Percentiles rank a stretch among this genome's conserved stretches.
Evolutionary conservation across 257 asterid genomes (phyloP).

Genomic region (Salvia hispanica): DNA sequence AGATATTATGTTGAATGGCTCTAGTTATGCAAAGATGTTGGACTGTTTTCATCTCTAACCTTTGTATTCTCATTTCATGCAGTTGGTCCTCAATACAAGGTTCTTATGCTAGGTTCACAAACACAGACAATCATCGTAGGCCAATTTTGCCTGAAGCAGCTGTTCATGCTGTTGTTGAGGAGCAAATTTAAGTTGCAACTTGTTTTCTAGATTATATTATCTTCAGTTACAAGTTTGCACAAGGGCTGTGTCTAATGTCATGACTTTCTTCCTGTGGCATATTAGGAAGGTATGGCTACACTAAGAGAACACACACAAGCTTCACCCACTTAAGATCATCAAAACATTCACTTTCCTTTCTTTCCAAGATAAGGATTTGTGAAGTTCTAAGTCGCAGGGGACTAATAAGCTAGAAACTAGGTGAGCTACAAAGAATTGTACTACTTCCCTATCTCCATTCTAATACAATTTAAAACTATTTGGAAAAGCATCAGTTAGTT

Average conservation of each 20-base stretch:
- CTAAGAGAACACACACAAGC: conserved; percentile 2
- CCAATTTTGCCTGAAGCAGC: conserved; percentile 88
- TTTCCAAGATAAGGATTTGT: conserved; percentile 17
- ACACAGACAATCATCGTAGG: conserved; percentile 78
- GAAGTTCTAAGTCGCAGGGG: conserved; percentile 7
- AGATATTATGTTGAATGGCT: conserved; percentile 9
- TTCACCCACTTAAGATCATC: conserved; percentile 1
- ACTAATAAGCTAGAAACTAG: conserved; percentile 14
- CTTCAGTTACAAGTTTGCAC: conserved; percentile 18
- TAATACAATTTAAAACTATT: not conserved
- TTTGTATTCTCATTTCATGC: conserved; percentile 35
- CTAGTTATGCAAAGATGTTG: conserved; percentile 14
- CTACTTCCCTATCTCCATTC: not conserved
- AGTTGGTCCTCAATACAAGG: conserved; percentile 80
- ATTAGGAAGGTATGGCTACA: not conserved
- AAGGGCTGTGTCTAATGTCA: not conserved
- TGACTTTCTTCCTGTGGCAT: not conserved
- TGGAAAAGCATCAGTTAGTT: conserved; percentile 8
- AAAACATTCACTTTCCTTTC: not conserved
- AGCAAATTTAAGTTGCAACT: conserved; percentile 72
- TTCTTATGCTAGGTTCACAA: conserved; percentile 82
- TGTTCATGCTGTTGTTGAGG: conserved; percentile 97
- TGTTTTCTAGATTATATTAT: conserved; percentile 5
- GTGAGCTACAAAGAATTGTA: conserved; percentile 9
- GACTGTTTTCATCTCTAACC: conserved; percentile 17